Evolutionary conservation across 2,329 filamentous ascomycete genomes (phyloP).

Genomic region (Curvularia verruculosa): DNA sequence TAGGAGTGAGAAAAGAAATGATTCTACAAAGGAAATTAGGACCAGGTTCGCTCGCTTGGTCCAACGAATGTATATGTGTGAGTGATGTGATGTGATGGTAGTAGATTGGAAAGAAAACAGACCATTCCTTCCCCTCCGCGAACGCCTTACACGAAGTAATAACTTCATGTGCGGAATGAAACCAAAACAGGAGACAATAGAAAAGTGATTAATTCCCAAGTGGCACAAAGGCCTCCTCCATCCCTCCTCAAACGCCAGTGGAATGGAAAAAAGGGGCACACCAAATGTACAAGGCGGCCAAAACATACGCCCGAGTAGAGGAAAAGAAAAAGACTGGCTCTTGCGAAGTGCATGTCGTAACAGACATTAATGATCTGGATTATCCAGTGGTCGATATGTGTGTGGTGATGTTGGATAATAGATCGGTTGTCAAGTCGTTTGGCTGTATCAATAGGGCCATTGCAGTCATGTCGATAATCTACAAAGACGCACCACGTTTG

Average conservation of each 20-base stretch:
- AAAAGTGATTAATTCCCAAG: slow-evolving; percentile 1
- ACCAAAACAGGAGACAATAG: neutral
- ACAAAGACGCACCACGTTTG: neutral
- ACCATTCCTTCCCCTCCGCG: neutral
- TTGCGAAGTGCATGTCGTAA: neutral
- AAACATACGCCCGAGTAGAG: neutral
- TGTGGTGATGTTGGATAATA: neutral
- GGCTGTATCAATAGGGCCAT: neutral
- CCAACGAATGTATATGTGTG: neutral
- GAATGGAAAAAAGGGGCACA: neutral
- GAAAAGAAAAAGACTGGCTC: neutral
- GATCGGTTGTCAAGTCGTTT: neutral
- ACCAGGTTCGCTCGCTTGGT: neutral
- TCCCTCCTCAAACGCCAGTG: slow-evolving; percentile 2
- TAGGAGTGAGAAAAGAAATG: neutral
- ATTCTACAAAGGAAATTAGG: neutral
- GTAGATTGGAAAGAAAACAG: neutral
- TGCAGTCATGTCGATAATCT: neutral
- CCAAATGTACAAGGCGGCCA: neutral
- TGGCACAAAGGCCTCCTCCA: slow-evolving; percentile 3
- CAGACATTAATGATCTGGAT: slow-evolving; percentile 1
- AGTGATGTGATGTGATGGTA: neutral
- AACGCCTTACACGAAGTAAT: neutral
- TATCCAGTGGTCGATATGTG: neutral
- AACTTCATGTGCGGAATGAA: neutral